Evolutionary conservation across 2,329 filamentous ascomycete species (phyloP).

Genomic region (Ascochyta clinopodiicola): DNA sequence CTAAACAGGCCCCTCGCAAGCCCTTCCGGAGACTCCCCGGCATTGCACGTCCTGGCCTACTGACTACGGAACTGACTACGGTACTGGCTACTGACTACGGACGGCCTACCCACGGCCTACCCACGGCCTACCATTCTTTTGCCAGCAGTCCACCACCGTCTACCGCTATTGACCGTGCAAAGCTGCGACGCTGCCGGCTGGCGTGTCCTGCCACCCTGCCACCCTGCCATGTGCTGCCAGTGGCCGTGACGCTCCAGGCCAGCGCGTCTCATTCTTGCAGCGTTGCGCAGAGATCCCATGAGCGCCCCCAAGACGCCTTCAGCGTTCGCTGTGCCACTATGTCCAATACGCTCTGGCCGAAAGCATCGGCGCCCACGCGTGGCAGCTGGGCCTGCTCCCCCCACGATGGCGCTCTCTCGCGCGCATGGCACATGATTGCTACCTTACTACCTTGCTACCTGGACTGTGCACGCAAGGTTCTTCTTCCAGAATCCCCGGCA

Average conservation of each 20-base stretch:
- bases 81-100: neutral
- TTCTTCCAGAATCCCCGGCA: constrained; percentile 44
- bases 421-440: constrained; percentile 39
- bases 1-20: constrained; percentile 19
- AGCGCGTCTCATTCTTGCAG: constrained; percentile 13
- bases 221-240: constrained; percentile 1
- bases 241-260: constrained; percentile 3
- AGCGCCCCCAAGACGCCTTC: constrained; percentile 3
- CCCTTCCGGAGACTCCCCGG: constrained; percentile 29
- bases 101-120: neutral
- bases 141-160: neutral
- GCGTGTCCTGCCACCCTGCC: constrained; percentile 2
- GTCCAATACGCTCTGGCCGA: constrained; percentile 15
- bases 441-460: constrained; percentile 12
- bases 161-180: constrained; percentile 7
- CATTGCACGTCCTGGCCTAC: constrained; percentile 25
- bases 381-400: constrained; percentile 17
- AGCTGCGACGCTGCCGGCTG: constrained; percentile 7
- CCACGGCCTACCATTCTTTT: constrained; percentile 22
- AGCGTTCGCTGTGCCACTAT: constrained; percentile 9
- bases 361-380: constrained; percentile 32
- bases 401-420: constrained; percentile 19
- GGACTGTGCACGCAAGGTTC: constrained; percentile 32
- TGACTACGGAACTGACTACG: neutral
- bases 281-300: constrained; percentile 6